These are phyloP conservation scores for Trichothecium roseum DNA, from an alignment of 2,329 filamentous ascomycete species.

Conservation along the genomic window DNA sequence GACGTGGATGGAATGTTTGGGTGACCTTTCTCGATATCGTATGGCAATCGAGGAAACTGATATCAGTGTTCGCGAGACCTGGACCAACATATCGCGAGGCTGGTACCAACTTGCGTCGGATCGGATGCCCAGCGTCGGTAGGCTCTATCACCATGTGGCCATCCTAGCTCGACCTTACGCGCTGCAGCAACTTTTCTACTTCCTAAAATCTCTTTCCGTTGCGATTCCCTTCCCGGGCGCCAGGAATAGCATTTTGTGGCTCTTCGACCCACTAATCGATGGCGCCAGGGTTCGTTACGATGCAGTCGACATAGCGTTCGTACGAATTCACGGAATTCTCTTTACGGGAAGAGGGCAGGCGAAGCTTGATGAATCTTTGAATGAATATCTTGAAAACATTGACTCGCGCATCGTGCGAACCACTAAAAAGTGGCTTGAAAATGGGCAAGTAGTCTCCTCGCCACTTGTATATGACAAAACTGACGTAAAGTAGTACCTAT, in stretches of 20 bases:
- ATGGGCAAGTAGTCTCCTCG: slow-evolving; percentile 30
- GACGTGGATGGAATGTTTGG: slow-evolving; percentile 89
- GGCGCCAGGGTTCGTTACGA: slow-evolving; percentile 22
- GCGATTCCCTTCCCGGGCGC: slow-evolving; percentile 57
- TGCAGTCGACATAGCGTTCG: slow-evolving; percentile 45
- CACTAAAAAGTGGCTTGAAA: slow-evolving; percentile 39
- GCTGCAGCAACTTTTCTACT: slow-evolving; percentile 63
- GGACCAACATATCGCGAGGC: slow-evolving; percentile 67
- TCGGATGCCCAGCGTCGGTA: slow-evolving; percentile 61
- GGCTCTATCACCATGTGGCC: slow-evolving; percentile 81
- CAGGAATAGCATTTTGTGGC: slow-evolving; percentile 56
- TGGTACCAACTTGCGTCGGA: slow-evolving; percentile 75
- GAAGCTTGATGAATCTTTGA: slow-evolving; percentile 30
- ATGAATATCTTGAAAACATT: slow-evolving; percentile 41
- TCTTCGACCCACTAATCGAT: slow-evolving; percentile 51
- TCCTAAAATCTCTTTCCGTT: slow-evolving; percentile 60
- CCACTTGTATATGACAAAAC: too few relatives aligned
- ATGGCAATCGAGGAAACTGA: slow-evolving; percentile 90
- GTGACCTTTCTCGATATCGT: slow-evolving; percentile 69
- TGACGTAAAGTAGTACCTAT: slow-evolving; percentile 20
- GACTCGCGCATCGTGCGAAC: slow-evolving; percentile 45
- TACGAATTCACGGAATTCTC: slow-evolving; percentile 53
- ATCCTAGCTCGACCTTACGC: slow-evolving; percentile 63
- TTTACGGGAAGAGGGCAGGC: slow-evolving; percentile 43
- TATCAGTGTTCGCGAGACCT: slow-evolving; percentile 62